phyloP scores from a whole-genome alignment of 345 rosid genomes.

The Reutealis trisperma region DNA sequence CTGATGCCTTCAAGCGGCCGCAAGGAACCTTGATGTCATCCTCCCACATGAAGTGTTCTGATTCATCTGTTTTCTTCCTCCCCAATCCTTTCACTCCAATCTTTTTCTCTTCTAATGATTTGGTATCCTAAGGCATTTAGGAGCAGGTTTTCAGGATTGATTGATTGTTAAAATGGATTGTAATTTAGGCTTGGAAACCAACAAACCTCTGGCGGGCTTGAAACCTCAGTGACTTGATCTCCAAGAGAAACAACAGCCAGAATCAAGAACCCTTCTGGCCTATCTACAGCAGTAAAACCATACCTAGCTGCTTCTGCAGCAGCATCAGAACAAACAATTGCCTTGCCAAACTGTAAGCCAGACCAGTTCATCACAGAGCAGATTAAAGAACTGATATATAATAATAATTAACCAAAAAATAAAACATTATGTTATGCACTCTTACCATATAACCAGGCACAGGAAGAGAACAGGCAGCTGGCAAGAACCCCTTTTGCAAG shows the following conservation, averaged over 20 bases:
- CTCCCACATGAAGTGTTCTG: constrained; percentile 58
- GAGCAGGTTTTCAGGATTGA: not conserved
- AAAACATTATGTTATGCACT: not conserved
- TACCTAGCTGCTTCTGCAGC: constrained; percentile 84
- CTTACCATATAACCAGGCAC: constrained; percentile 80
- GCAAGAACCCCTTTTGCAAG: constrained; percentile 68
- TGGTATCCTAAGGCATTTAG: not conserved
- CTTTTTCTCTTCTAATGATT: constrained; percentile 57
- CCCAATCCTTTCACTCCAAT: constrained; percentile 70
- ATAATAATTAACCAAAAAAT: not conserved
- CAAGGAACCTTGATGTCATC: constrained; percentile 76
- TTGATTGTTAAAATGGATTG: not conserved
- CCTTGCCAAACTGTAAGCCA: constrained; percentile 61
- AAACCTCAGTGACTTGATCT: constrained; percentile 46
- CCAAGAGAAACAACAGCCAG: constrained; percentile 67
- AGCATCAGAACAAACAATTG: constrained; percentile 80
- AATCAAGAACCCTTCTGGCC: constrained; percentile 75
- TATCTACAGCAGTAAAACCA: constrained; percentile 70
- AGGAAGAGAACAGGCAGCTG: constrained; percentile 68
- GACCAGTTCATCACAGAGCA: not conserved
- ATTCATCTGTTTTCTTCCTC: constrained; percentile 71
- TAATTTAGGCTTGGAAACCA: not conserved
- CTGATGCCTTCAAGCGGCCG: constrained; percentile 62
- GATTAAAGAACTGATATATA: not conserved
- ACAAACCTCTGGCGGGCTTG: constrained; percentile 53